A percentile compares a stretch with the other conserved stretches of the same genome.
Evolutionary conservation across 1,284 basidiomycete species (phyloP).

Genomic region (Afroboletus lepidellus): DNA sequence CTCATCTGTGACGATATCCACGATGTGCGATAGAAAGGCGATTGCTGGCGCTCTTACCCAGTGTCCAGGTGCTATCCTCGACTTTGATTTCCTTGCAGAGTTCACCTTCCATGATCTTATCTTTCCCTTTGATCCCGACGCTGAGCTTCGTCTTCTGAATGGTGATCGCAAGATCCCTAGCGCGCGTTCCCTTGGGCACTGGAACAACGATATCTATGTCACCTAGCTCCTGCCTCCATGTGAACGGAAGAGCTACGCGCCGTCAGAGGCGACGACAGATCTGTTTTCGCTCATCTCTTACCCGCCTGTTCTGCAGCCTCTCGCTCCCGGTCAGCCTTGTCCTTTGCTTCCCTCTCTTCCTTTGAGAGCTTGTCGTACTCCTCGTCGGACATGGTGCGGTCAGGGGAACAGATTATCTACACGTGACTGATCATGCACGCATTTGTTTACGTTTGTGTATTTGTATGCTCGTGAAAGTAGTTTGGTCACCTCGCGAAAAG

Average conservation of each 20-base stretch:
- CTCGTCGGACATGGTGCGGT: slow-evolving; percentile 41
- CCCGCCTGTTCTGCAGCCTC: slow-evolving; percentile 85
- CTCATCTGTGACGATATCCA: slow-evolving; percentile 60
- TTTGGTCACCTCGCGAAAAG: slow-evolving; percentile 10
- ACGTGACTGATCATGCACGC: slow-evolving; percentile 24
- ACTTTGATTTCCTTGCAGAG: slow-evolving; percentile 92
- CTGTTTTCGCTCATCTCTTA: slow-evolving; percentile 43
- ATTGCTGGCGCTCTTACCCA: slow-evolving; percentile 53
- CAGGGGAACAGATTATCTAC: slow-evolving; percentile 24
- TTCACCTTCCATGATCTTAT: slow-evolving; percentile 86
- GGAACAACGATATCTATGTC: slow-evolving; percentile 85
- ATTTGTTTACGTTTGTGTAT: slow-evolving; percentile 33
- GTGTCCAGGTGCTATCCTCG: slow-evolving; percentile 96
- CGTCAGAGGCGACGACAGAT: slow-evolving; percentile 20
- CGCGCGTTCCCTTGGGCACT: slow-evolving; percentile 85
- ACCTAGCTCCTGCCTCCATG: slow-evolving; percentile 88
- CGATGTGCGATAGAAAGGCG: slow-evolving; percentile 8
- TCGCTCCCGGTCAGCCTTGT: slow-evolving; percentile 64
- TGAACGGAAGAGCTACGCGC: slow-evolving; percentile 79
- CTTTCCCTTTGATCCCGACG: slow-evolving; percentile 83
- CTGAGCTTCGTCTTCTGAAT: slow-evolving; percentile 83
- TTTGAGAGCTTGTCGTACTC: slow-evolving; percentile 78
- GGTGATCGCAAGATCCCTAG: slow-evolving; percentile 70
- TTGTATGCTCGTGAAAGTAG: slow-evolving; percentile 14
- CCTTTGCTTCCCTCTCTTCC: slow-evolving; percentile 73